A percentile compares a stretch with the other conserved stretches of the same genome.
phyloP scores from a whole-genome alignment of 257 asterid species.

The Schizonepeta tenuifolia region DNA sequence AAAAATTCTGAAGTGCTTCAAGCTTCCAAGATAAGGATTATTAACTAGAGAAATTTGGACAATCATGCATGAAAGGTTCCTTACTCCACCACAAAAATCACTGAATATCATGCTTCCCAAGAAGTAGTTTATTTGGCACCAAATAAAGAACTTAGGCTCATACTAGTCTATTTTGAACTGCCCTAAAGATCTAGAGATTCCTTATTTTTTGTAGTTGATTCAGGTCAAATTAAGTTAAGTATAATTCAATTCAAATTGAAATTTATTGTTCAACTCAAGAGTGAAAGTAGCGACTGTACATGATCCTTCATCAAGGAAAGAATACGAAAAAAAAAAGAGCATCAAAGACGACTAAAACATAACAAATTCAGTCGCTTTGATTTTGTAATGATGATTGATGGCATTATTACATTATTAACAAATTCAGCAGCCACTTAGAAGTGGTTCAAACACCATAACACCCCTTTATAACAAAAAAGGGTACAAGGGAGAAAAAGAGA shows the following conservation, averaged over 20 bases:
- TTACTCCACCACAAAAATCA: background rate
- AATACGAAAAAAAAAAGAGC: background rate
- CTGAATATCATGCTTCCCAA: background rate
- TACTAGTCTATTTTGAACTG: background rate
- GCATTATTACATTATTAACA: background rate
- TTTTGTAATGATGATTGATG: background rate
- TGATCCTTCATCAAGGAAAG: too few relatives aligned
- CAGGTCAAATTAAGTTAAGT: background rate
- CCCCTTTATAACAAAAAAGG: background rate
- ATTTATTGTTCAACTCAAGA: background rate
- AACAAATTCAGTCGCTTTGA: background rate
- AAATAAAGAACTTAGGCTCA: background rate
- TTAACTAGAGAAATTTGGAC: too few relatives aligned
- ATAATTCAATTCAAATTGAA: background rate
- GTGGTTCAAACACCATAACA: constrained; percentile 5
- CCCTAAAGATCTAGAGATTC: constrained; percentile 13
- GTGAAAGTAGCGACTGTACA: too few relatives aligned
- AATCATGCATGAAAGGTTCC: background rate
- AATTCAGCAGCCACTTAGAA: background rate
- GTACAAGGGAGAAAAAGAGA: too few relatives aligned
- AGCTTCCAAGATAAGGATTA: too few relatives aligned
- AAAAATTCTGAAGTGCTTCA: too few relatives aligned
- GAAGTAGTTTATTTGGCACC: background rate
- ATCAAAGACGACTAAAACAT: background rate
- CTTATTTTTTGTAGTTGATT: background rate